phyloP scores from a whole-genome alignment of 2,329 filamentous ascomycete species.

The Graphilbum sp. region DNA sequence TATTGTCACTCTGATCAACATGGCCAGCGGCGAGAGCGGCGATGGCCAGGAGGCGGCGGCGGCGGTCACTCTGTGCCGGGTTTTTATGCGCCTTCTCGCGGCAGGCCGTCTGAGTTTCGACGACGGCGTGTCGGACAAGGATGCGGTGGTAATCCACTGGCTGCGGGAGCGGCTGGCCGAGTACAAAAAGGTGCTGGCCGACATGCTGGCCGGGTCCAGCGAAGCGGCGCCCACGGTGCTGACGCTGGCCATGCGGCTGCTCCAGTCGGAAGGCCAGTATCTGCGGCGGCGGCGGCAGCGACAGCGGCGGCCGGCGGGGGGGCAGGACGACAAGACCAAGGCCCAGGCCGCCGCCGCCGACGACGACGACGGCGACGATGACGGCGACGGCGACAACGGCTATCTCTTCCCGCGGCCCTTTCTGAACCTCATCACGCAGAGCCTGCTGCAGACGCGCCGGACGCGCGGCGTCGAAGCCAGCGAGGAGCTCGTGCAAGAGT shows the following conservation, averaged over 20 bases:
- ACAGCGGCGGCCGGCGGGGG: too few relatives aligned
- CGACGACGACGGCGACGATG: not conserved
- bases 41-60: slow-evolving; percentile 39
- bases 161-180: slow-evolving; percentile 58
- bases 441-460: slow-evolving; percentile 34
- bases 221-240: slow-evolving; percentile 54
- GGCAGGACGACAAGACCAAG: not conserved
- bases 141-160: slow-evolving; percentile 61
- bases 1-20: slow-evolving; percentile 54
- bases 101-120: slow-evolving; percentile 52
- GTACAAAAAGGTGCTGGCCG: slow-evolving; percentile 47
- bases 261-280: slow-evolving; percentile 62
- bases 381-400: not conserved
- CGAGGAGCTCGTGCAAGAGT: slow-evolving; percentile 45
- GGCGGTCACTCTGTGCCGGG: slow-evolving; percentile 66
- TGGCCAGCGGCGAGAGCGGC: slow-evolving; percentile 18
- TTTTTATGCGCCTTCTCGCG: slow-evolving; percentile 69
- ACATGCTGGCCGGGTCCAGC: slow-evolving; percentile 43
- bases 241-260: slow-evolving; percentile 64
- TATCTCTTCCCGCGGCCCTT: slow-evolving; percentile 54
- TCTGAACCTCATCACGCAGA: slow-evolving; percentile 46
- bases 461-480: slow-evolving; percentile 1
- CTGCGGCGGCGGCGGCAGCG: slow-evolving; percentile 20
- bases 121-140: slow-evolving; percentile 52
- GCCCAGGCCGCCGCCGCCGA: not conserved